Conservation (phyloP, 2,329 filamentous ascomycete genomes). For the Fusarium illudens region DNA sequence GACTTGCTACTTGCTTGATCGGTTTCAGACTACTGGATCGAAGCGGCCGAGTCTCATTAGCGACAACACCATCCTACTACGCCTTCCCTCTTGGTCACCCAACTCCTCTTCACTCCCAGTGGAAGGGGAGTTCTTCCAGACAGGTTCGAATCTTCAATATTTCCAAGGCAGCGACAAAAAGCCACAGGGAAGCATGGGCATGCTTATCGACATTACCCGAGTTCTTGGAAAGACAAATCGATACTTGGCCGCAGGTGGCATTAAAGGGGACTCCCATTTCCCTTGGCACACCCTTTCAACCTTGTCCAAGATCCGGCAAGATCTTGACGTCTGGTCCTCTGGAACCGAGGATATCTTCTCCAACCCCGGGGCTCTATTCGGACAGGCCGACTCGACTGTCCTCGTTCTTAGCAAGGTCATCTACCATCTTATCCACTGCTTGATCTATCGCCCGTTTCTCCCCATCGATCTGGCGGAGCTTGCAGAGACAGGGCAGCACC, state of each 20-base stretch:
- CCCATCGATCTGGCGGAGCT: slow-evolving; percentile 85
- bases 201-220: slow-evolving; percentile 85
- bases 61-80: slow-evolving; percentile 78
- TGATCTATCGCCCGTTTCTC: slow-evolving; percentile 87
- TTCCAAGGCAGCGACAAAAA: slow-evolving; percentile 73
- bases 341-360: slow-evolving; percentile 83
- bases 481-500: slow-evolving; percentile 81
- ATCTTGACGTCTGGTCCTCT: slow-evolving; percentile 85
- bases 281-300: slow-evolving; percentile 90
- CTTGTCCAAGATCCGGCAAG: slow-evolving; percentile 84
- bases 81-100: slow-evolving; percentile 78
- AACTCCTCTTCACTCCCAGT: slow-evolving; percentile 67
- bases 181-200: slow-evolving; percentile 77
- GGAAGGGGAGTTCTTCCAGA: slow-evolving; percentile 84
- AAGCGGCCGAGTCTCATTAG: slow-evolving; percentile 82
- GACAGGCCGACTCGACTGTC: slow-evolving; percentile 79
- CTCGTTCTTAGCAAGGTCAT: slow-evolving; percentile 85
- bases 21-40: slow-evolving; percentile 83
- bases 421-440: slow-evolving; percentile 85
- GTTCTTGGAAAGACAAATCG: slow-evolving; percentile 85
- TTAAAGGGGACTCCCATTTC: slow-evolving; percentile 89
- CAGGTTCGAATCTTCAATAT: slow-evolving; percentile 79
- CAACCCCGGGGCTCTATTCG: slow-evolving; percentile 77
- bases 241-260: slow-evolving; percentile 84
- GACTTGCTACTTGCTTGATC: slow-evolving; percentile 87